Base-by-base conservation (phyloP, 192 early-diverging fungal genomes). In the Allomyces arbusculus region DNA sequence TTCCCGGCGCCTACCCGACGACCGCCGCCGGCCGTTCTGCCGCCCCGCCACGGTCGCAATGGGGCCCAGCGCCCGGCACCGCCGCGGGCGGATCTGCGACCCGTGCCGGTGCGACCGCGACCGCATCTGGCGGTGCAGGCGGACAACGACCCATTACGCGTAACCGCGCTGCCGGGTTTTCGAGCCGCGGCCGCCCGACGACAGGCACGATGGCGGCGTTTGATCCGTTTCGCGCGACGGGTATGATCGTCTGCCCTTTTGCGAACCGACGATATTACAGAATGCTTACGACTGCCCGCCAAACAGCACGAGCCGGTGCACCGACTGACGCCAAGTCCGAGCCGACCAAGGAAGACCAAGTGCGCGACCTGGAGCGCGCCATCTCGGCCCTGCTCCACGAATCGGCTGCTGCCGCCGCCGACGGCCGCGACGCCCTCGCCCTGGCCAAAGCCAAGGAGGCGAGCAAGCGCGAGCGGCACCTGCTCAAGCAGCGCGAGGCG, bases 381-480 rank as follows among this genome's bases (percentile, higher is more conserved):
- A 76, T 83, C 23, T 75, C 69, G 40, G 62, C 24, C 11, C 68
- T 83, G 22, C 73, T 83, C 45, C 73, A 81, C 45, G 82, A 82
- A 50, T 77, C 74, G n/a, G 66, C 75, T 14, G 63, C 78, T 23
- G 68, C 73, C 19, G 71, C 74, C 4, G 43, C 73, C 24, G 73
- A 73, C n/a, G 76, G 75, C 28, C 78, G 78, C 64, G 68, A 75
- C 26, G 73, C 72, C 22, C 44, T 70, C 7, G 82, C 80, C 0
- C 71, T 83, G 10, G 82, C 82, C 62, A 83, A 82, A 71, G 79
- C 79, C 24, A 83, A 83, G 63, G 82, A 83, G 23, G 82, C 82
- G 7, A 78, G 72, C 23, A 81, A 81, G 61, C 73, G 76, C 44
- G 82, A 83, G 67, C 73, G 80, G 22, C 72, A 71, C 22, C 65